Evolutionary conservation across 2,329 filamentous ascomycete genomes (phyloP).

Genomic region (Colletotrichum costaricense): DNA sequence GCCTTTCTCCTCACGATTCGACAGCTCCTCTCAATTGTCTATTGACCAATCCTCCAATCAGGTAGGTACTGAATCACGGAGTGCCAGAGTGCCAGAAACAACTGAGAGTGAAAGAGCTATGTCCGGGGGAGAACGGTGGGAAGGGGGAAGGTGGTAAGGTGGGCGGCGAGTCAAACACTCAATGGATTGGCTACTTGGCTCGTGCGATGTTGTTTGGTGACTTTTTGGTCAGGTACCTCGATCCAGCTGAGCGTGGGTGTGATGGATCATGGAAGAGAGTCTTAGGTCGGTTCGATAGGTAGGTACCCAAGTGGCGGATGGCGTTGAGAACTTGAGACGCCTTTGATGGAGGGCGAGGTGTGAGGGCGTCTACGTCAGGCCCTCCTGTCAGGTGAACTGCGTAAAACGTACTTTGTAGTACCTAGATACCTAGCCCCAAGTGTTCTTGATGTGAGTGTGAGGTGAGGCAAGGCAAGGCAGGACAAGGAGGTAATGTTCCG

Average conservation of each 20-base stretch:
- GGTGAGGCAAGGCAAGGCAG: neutral
- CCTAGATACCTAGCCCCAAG: neutral
- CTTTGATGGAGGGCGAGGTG: conserved; percentile 7
- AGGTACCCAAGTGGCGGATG: neutral
- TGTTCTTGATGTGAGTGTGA: neutral
- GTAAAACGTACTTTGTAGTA: neutral
- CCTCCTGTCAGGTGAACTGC: conserved; percentile 17
- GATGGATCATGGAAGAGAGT: neutral
- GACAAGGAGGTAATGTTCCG: conserved; percentile 13
- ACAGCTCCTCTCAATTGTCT: conserved; percentile 5
- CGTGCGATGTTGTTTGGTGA: conserved; percentile 24
- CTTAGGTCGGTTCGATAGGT: neutral
- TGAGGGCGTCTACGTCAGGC: conserved; percentile 28
- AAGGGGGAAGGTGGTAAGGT: conserved; percentile 1
- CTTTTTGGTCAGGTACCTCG: conserved; percentile 24
- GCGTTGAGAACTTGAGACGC: conserved; percentile 10
- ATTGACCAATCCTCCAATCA: conserved; percentile 19
- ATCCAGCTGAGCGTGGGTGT: conserved; percentile 16
- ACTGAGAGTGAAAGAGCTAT: conserved; percentile 5
- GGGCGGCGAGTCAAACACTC: conserved; percentile 26
- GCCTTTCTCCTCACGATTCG: conserved; percentile 21
- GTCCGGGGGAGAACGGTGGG: conserved; percentile 9
- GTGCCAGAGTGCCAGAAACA: neutral
- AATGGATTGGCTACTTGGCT: conserved; percentile 14
- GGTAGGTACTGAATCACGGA: neutral